These are phyloP conservation scores for Fraxinus albicans DNA, from an alignment of 305 asterid genomes.

Conservation along the genomic window DNA sequence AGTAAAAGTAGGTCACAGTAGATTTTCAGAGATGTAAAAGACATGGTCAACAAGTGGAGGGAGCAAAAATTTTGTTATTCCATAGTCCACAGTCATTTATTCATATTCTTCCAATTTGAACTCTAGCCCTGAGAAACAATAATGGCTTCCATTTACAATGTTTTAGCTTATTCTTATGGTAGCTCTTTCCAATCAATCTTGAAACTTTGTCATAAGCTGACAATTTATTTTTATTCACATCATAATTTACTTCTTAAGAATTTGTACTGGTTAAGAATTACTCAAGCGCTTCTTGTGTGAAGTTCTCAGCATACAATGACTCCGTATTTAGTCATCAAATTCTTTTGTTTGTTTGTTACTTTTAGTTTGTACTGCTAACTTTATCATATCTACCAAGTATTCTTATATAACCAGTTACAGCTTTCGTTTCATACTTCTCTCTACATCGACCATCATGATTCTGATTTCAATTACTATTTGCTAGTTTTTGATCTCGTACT, in stretches of 20 bases:
- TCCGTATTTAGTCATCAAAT: neutral
- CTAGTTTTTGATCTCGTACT: constrained; percentile 1
- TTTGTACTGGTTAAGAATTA: neutral
- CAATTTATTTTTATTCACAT: neutral
- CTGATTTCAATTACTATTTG: constrained; percentile 7
- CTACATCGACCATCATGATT: neutral
- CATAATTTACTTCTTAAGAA: neutral
- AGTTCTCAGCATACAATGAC: neutral
- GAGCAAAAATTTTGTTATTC: neutral
- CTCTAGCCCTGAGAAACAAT: neutral
- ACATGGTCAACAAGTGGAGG: neutral
- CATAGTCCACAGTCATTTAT: neutral
- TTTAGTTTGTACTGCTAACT: neutral
- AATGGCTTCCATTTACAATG: neutral
- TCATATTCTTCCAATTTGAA: neutral
- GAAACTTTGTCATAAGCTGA: neutral
- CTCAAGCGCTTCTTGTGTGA: neutral
- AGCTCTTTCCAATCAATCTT: neutral
- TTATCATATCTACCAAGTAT: neutral
- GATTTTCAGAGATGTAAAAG: neutral
- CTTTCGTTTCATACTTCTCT: neutral
- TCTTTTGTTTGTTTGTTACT: neutral
- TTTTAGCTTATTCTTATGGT: neutral
- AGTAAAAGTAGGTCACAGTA: neutral
- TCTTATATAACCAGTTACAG: neutral